Evolutionary conservation across 2,329 filamentous ascomycete genomes (phyloP), one percentile per base, ranked within the genome.

Genomic region (Aspergillus felis): DNA sequence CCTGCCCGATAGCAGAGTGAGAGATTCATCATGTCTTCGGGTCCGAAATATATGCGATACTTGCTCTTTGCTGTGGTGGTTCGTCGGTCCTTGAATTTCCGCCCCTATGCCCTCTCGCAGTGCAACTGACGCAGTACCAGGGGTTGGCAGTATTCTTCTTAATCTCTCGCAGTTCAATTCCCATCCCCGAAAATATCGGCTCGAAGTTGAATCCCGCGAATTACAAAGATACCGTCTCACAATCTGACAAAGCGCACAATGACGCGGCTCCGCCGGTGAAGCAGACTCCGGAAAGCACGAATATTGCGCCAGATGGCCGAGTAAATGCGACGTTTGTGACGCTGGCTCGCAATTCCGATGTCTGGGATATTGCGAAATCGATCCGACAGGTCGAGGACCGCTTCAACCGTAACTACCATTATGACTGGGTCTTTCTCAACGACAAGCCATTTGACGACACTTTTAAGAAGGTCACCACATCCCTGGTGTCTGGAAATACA

Each of bases 341-440:
- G 24, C 84, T 99, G 60, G 94, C 94, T 54, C 88, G 94, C 69
- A 99, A 99, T 79, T 83, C 81, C 56, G 94, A 99, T 71, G 80
- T 97, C 28, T 99, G 94, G 94, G 94, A 99, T 52, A 96, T 99
- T 71, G 90, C 92, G 61, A 87, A 91, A 70, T 97, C 92, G 12
- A 99, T 99, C 71, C 91, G 94, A 56, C 91, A 96, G 71, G 87
- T 99, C 56, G 94, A 99, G 78, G 94, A 99, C 76, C 90, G 94
- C 71, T 99, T 99, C 86, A 99, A 99, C 80, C 86, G 87, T 69
- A 90, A 93, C 69, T 97, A 90, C 81, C 88, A 96, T 80, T 99
- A 99, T 78, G 93, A 97, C 74, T 99, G 95, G 95, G 93, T 99
- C 54, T 99, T 99, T 79, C 81, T 99, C 61, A 99, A 99, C 77